Evolutionary conservation across 805 yeast species (phyloP), one percentile per base, ranked within the genome.

Genomic region (Starmerella apis): DNA sequence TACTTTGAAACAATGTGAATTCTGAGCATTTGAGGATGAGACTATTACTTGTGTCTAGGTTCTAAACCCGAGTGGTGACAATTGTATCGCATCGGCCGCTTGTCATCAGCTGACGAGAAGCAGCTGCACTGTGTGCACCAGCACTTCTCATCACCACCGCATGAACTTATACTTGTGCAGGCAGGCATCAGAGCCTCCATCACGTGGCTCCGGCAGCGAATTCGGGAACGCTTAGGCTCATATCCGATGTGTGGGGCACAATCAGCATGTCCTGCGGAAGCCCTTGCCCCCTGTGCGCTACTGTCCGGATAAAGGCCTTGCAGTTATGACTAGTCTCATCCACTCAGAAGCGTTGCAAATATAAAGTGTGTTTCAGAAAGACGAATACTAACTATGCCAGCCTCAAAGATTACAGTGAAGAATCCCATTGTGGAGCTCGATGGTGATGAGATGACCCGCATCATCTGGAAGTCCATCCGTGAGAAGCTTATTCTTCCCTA

Each of bases 361-460:
- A 6, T 13, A 27, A 7, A 11, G 4, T 23, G 4, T 23, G 4
- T 4, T 3, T n/a, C 10, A 6, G 4, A 10, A 3, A 4, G 11
- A 35, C 14, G 9, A 13, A 48, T 25, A 50, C 55, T 48, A 50
- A 51, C 54, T 38, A 57, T 57, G 61, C 31, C 59, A 57, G 61
- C 58, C 16, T 54, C 58, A 2, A 57, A 57, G 66, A 82, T 90
- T 66, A 71, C 75, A 57, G 96, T 90, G 51, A 75, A 76, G 66
- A 83, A 77, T 62, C 97, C 97, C 57, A 78, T 90, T 60, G 97
- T 90, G 56, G 97, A 90, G 67, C 79, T 90, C 83, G 97, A 90
- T 62, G 97, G 97, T 56, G 97, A 90, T 68, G 97, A 90, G 71
- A 86, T 83, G 85, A 90, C 97, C 64, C 77, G 96, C 65, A 86